Evolutionary conservation across 140 eudicot genomes (phyloP).

Genomic region (Flaveria floridana): DNA sequence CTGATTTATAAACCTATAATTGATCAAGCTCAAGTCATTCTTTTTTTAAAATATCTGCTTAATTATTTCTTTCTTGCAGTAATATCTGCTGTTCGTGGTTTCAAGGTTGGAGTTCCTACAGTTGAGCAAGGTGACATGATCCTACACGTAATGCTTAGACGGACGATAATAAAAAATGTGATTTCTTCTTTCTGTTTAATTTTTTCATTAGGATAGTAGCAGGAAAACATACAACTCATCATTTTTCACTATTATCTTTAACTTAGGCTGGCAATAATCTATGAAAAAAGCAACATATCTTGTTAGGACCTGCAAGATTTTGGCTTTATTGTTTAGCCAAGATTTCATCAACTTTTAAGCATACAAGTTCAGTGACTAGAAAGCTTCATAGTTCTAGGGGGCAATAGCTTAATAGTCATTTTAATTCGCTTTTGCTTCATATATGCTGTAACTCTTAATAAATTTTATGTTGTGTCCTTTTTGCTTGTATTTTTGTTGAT

Average conservation of each 20-base stretch:
- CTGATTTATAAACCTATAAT: constrained; percentile 11
- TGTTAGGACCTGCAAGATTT: constrained; percentile 16
- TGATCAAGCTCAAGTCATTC: constrained; percentile 8
- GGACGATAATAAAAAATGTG: constrained; percentile 30
- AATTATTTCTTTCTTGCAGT: constrained; percentile 52
- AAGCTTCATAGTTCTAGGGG: neutral
- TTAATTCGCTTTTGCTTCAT: constrained; percentile 14
- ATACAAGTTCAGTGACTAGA: constrained; percentile 16
- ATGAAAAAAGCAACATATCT: constrained; percentile 15
- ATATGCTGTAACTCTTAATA: neutral
- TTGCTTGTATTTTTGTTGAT: constrained; percentile 2
- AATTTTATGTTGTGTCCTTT: neutral
- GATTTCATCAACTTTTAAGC: neutral
- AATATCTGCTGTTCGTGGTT: constrained; percentile 93
- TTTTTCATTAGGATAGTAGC: constrained; percentile 24
- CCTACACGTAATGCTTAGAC: constrained; percentile 37
- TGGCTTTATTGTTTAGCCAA: neutral
- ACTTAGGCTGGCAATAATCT: constrained; percentile 18
- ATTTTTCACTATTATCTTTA: constrained; percentile 7
- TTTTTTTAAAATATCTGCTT: constrained; percentile 18
- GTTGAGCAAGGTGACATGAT: constrained; percentile 67
- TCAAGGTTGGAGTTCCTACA: constrained; percentile 71
- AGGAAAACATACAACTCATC: constrained; percentile 15
- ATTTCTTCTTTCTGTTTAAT: constrained; percentile 27
- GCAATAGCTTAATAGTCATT: neutral